Conservation (phyloP, 2,329 filamentous ascomycete species). For the Pseudogymnoascus sp. region DNA sequence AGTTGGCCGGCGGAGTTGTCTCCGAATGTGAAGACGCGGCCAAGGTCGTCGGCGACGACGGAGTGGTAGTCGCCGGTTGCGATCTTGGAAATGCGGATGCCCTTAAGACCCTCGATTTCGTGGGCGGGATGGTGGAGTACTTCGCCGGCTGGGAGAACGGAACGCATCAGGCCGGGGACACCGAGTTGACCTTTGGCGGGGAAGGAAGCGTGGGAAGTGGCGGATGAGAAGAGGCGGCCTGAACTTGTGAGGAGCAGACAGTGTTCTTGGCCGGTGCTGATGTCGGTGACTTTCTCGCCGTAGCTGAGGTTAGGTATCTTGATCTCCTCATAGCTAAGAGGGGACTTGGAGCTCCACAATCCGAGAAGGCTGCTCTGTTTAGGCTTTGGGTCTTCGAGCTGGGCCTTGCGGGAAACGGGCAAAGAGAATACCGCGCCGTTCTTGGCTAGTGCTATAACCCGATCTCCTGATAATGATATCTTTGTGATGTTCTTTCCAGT, state of each 20-base stretch:
- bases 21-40: slow-evolving; percentile 77
- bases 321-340: slow-evolving; percentile 64
- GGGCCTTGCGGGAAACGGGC: slow-evolving; percentile 66
- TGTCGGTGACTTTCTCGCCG: slow-evolving; percentile 65
- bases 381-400: slow-evolving; percentile 54
- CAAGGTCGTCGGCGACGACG: slow-evolving; percentile 65
- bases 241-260: slow-evolving; percentile 74
- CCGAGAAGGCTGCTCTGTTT: slow-evolving; percentile 62
- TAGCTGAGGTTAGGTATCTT: slow-evolving; percentile 56
- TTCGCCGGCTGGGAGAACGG: slow-evolving; percentile 63
- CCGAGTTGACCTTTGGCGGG: slow-evolving; percentile 82
- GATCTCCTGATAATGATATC: slow-evolving; percentile 70
- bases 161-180: slow-evolving; percentile 73
- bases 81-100: slow-evolving; percentile 63
- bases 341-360: slow-evolving; percentile 55
- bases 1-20: slow-evolving; percentile 90
- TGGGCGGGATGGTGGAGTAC: slow-evolving; percentile 67
- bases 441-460: slow-evolving; percentile 69
- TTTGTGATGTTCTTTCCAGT: slow-evolving; percentile 73
- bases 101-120: slow-evolving; percentile 64
- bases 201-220: slow-evolving; percentile 68
- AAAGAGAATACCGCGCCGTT: slow-evolving; percentile 78
- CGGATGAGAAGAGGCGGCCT: slow-evolving; percentile 84
- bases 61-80: slow-evolving; percentile 85
- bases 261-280: slow-evolving; percentile 77